Base-by-base conservation (phyloP, 306 rosid species). In the Pyrus communis region DNA sequence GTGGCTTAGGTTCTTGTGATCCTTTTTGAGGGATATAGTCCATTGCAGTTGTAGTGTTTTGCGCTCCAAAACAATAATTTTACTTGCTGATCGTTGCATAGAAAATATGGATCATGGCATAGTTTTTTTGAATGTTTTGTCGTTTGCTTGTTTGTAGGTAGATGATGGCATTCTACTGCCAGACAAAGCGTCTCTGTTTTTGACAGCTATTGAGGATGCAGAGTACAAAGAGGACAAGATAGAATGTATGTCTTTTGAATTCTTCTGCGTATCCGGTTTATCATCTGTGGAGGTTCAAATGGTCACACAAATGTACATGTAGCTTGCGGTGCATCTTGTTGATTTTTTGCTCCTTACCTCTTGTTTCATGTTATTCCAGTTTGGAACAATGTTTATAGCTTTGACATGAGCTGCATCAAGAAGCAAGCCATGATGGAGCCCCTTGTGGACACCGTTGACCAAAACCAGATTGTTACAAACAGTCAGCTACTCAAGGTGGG, bases 221-320 rank as follows among this genome's bases (percentile, higher is more conserved):
- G 99, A 96, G 45, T 96, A 96, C 84, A 96, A 91, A 89, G 97
- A 96, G 9, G 99, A 96, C 87, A 96, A 96, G 86, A 96, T 96
- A 74, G 99, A 96, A 86, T 96, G 99, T 96, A 73, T 86, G 98
- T 73, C 76, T 73, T 67, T 70, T 81, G 72, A 77, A 63, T 60
- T 66, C 81, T 52, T 52, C 62, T 72, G 59, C 35, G 68, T 65
- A 67, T 67, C 54, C 1, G 1, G 3, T 49, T 49, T 49, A 49
- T 6, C 9, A 14, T 45, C 12, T 3, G 22, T 69, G 60, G 12
- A 69, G 22, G 13, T 49, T 8, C 23, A 17, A 23, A 18, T 67
- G 23, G 35, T 7, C 62, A 18, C 18, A 11, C 38, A 59, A 59
- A 46, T 27, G 65, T 61, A 10, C n/a, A 54, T 22, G 35, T 71